Conservation (phyloP, 495 filamentous ascomycete genomes). For the Neurospora terricola region DNA sequence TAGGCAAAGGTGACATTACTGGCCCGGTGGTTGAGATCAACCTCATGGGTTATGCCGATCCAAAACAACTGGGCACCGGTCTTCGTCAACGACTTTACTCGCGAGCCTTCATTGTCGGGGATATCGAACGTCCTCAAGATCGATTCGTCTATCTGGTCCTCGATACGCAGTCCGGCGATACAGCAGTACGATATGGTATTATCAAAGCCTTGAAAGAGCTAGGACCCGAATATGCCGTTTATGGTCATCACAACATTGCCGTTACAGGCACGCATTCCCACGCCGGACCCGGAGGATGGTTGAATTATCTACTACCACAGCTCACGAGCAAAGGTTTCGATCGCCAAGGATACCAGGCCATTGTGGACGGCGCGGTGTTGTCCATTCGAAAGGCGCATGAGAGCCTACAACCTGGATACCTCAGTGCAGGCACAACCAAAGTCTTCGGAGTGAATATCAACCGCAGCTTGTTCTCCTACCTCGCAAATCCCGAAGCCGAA, state of each 20-base stretch:
- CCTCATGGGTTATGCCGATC: slow-evolving; percentile 86
- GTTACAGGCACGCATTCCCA: slow-evolving; percentile 92
- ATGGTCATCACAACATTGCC: slow-evolving; percentile 77
- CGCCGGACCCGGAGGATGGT: slow-evolving; percentile 85
- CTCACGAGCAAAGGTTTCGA: slow-evolving; percentile 87
- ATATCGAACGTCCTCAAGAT: slow-evolving; percentile 52
- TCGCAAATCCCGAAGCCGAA: slow-evolving; percentile 77
- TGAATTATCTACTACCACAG: slow-evolving; percentile 93
- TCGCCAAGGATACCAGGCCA: slow-evolving; percentile 77
- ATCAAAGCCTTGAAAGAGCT: slow-evolving; percentile 57
- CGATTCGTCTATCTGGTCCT: slow-evolving; percentile 83
- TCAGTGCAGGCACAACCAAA: slow-evolving; percentile 65
- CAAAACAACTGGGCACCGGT: slow-evolving; percentile 77
- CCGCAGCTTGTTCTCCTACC: slow-evolving; percentile 82
- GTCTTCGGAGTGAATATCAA: slow-evolving; percentile 81
- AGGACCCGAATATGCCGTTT: slow-evolving; percentile 60
- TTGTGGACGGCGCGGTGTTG: slow-evolving; percentile 75
- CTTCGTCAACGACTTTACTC: slow-evolving; percentile 85
- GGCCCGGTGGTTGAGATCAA: slow-evolving; percentile 90
- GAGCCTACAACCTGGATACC: slow-evolving; percentile 56
- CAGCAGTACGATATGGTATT: slow-evolving; percentile 79
- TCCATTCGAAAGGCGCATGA: slow-evolving; percentile 79
- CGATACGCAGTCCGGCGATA: slow-evolving; percentile 85
- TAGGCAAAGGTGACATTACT: slow-evolving; percentile 91
- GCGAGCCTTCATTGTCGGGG: slow-evolving; percentile 80